Base-by-base conservation (phyloP, 176 grass and related monocot genomes). In the Eleusine coracana region DNA sequence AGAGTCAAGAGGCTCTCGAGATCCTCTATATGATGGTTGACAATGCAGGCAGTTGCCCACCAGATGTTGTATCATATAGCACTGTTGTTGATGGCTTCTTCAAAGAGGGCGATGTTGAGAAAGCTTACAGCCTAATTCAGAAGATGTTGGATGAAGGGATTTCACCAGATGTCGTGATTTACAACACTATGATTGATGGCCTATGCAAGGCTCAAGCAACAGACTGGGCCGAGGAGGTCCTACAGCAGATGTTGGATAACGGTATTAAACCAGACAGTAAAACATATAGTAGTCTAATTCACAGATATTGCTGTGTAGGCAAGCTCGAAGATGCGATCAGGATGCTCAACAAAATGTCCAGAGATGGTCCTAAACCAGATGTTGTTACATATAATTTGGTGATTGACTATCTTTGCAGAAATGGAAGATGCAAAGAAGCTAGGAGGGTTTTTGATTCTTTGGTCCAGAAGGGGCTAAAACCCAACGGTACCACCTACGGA, bases 11-110 rank as follows among this genome's bases (percentile, higher is more conserved):
- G 64, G 84, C 74, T 6, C 80, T 87, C 3, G 28, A 79, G 21
- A 14, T 90, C 42, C 59, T 80, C 12, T 45, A 74, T 2, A 80
- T 74, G 13, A 80, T 88, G 86, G 39, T 25, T 79, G 37, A 71
- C 18, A 5, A 28, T 20, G 66, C 66, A n/a, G 80, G 10, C 65
- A 58, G 20, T 6, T 66, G 54, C 38, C 21, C 11, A 28, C 77
- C 70, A 3, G 10, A 81, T 63, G 86, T 11, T 10, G 44, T 46
- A 46, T 46, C 44, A 46, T 46, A 46, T 10, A 46, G 10, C 44
- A 46, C 10, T 11, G 44, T 46, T 10, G 10, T 46, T 46, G 44
- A 46, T 46, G 44, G 44, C 44, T 46, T 46, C 44, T 46, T 46
- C 11, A 46, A 46, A 46, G 9, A 12, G 44, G 44, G 9, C 2